Evolutionary conservation across 2,329 filamentous ascomycete genomes (phyloP), one percentile per base, ranked within the genome.

Genomic region (Talaromyces amestolkiae): DNA sequence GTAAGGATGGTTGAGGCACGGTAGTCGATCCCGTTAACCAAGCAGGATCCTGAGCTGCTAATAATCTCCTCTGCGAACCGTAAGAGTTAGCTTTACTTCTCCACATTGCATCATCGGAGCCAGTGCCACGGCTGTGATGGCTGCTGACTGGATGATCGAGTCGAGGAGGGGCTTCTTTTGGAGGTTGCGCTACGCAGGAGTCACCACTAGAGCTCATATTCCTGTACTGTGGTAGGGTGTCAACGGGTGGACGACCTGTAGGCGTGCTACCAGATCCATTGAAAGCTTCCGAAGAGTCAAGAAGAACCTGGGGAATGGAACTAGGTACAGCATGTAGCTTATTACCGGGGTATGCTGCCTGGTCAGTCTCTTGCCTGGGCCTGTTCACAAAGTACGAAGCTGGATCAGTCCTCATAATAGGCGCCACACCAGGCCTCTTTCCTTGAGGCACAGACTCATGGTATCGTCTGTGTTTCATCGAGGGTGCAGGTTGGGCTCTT

Each of bases 41-140:
- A 53, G 53, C 13, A 68, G 79, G 78, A 65, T 73, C 76, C 66
- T 77, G 73, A 13, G 76, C 75, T 69, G 79, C 77, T 39, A 74
- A 69, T 35, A 63, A 13, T 53, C 54, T 61, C 53, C 65, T 67
- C 24, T 65, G 59, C 37, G 72, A 67, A 31, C 67, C 67, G 43
- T 64, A 68, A n/a, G 66, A 66, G 66, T 70, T 64, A 68, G 67
- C 60, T 59, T 65, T 68, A 63, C 47, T 64, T 37, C 65, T 65
- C 66, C 68, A 69, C 53, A 61, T 49, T n/a, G 69, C 58, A 61
- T 49, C 15, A 70, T 67, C 54, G 43, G 47, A 54, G 10, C 59
- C 62, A 27, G 47, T 24, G 9, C 64, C 59, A 63, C 53, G 53
- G 22, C 10, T 45, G 19, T 58, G 53, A 24, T 61, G 60, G 53